A percentile compares a stretch with the other conserved stretches of the same genome.
phyloP scores from a whole-genome alignment of 768 basidiomycete genomes.

The Russula sp. region DNA sequence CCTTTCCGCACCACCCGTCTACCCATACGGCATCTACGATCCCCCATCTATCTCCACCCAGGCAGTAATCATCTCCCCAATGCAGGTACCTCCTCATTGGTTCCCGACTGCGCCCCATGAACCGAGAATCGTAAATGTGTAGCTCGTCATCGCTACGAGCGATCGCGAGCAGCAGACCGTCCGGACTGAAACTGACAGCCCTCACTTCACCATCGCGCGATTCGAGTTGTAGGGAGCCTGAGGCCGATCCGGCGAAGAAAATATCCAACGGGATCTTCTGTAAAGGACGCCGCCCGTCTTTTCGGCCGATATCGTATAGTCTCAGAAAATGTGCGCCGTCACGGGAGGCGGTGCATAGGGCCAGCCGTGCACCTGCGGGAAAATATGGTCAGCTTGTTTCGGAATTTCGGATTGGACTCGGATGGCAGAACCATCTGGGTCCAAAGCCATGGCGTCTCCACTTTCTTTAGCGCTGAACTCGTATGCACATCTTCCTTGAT shows the following conservation, averaged over 20 bases:
- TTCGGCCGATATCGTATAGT: conserved; percentile 26
- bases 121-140: conserved; percentile 28
- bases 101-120: conserved; percentile 13
- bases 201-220: conserved; percentile 26
- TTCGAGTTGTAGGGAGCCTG: too few relatives aligned
- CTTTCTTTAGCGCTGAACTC: conserved; percentile 18
- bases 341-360: conserved; percentile 18
- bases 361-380: conserved; percentile 17
- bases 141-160: conserved; percentile 29
- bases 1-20: conserved; percentile 24
- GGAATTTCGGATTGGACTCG: neutral
- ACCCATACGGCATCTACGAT: conserved; percentile 28
- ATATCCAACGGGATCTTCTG: conserved; percentile 4
- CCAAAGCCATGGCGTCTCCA: conserved; percentile 29
- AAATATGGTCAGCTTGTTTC: neutral
- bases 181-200: conserved; percentile 25
- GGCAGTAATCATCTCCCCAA: conserved; percentile 24
- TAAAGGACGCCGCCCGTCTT: conserved; percentile 1
- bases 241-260: neutral
- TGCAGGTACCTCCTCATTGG: conserved; percentile 23
- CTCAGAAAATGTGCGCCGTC: conserved; percentile 11
- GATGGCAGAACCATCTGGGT: conserved; percentile 20
- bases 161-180: conserved; percentile 25
- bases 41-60: conserved; percentile 20
- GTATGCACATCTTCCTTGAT: conserved; percentile 11